Evolutionary conservation across 805 yeast species (phyloP).

Genomic region (Ogataea ramenticola): DNA sequence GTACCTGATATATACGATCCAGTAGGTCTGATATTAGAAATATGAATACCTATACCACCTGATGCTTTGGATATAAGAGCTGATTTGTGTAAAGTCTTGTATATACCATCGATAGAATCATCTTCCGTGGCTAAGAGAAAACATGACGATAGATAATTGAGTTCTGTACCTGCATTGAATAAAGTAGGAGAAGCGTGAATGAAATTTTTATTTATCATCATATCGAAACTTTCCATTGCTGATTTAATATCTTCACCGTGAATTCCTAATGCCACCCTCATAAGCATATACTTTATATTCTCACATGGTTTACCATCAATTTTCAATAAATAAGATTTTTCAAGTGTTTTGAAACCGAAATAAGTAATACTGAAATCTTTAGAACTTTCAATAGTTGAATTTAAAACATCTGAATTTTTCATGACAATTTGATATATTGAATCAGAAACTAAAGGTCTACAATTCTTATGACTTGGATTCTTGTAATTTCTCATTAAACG

Average conservation of each 20-base stretch:
- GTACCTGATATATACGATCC: slow-evolving; percentile 90
- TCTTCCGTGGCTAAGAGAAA: slow-evolving; percentile 87
- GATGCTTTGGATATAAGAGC: slow-evolving; percentile 92
- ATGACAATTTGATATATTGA: slow-evolving; percentile 50
- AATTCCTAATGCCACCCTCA: slow-evolving; percentile 90
- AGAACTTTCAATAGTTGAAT: slow-evolving; percentile 59
- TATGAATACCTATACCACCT: slow-evolving; percentile 91
- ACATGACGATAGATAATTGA: slow-evolving; percentile 85
- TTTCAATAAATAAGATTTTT: slow-evolving; percentile 74
- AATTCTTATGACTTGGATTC: slow-evolving; percentile 64
- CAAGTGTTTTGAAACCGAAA: slow-evolving; percentile 90
- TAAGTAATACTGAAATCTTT: slow-evolving; percentile 76
- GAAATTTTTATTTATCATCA: slow-evolving; percentile 82
- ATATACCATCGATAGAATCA: slow-evolving; percentile 94
- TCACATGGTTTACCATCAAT: slow-evolving; percentile 65
- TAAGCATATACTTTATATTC: slow-evolving; percentile 83
- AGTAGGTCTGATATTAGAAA: slow-evolving; percentile 77
- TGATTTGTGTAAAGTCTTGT: slow-evolving; percentile 77
- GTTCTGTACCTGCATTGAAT: slow-evolving; percentile 87
- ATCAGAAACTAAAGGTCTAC: slow-evolving; percentile 56
- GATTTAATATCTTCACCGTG: slow-evolving; percentile 61
- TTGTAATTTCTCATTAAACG: slow-evolving; percentile 57
- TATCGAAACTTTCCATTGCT: slow-evolving; percentile 74
- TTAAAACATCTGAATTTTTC: slow-evolving; percentile 51
- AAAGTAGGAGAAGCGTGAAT: slow-evolving; percentile 95